Base-by-base conservation (phyloP, 2,329 filamentous ascomycete species). In the Pseudonectria buxi region DNA sequence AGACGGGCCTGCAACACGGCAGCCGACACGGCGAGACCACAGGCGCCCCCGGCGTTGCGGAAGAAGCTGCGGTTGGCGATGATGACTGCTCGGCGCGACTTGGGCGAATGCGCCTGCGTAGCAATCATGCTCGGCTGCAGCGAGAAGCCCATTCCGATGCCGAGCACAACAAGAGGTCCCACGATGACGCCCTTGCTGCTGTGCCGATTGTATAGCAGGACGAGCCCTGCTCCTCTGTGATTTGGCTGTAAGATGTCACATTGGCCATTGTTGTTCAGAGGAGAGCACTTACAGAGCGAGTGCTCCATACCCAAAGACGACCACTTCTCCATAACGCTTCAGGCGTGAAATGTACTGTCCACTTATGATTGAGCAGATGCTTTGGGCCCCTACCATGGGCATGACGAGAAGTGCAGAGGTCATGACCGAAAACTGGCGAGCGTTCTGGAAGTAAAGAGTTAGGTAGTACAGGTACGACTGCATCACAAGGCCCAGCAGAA, bases 51-150 rank as follows among this genome's bases (percentile, higher is more conserved):
- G 4, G 76, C 59, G 30, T 69, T 72, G 7, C 78, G 69, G 40
- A 80, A 65, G 50, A 81, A 81, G 45, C 82, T 82, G 1, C 78
- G 66, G 33, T 72, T 71, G 3, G 73, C 75, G 25, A 79, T 81
- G 14, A 79, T 69, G 2, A 81, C 71, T 1, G 78, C 78, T 14
- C 78, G 67, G 28, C 80, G 70, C 0, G 67, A 57, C 49, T 75
- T 76, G 1, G 65, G 61, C 14, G 66, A 70, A 50, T 80, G 74
- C 0, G 74, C 72, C 50, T 79, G 75, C 11, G 74, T 53, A 2
- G 76, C 77, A 5, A 80, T 67, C 0, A 81, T 60, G 0, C 65
- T 68, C 4, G 64, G 65, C 40, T 69, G 64, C 35, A 68, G 66
- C 15, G 59, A 56, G 39, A 63, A 65, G 2, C 78, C 78, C 1